Conservation (phyloP, 148 eudicot species). For the Vaccinium myrtillus region DNA sequence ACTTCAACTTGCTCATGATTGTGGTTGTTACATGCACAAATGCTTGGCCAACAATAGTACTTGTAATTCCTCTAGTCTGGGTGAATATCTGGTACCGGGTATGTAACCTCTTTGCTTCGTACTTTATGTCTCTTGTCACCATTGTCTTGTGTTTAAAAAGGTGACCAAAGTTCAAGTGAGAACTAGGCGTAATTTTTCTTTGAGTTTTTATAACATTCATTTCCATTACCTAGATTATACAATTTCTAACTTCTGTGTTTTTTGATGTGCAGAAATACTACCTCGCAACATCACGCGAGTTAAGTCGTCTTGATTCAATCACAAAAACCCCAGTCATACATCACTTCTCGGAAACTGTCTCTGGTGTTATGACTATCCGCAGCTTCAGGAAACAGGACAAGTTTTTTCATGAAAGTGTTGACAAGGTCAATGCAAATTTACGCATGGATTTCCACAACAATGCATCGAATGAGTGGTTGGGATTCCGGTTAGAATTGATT, state of each 20-base stretch:
- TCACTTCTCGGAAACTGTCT: slow-evolving; percentile 48
- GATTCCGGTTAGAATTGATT: slow-evolving; percentile 43
- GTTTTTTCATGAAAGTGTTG: slow-evolving; percentile 36
- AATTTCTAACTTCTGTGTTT: background rate
- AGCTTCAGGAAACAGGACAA: slow-evolving; percentile 38
- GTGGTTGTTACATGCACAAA: slow-evolving; percentile 43
- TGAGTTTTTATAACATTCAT: background rate
- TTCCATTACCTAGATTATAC: background rate
- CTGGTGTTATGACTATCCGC: slow-evolving; percentile 51
- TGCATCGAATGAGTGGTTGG: slow-evolving; percentile 49
- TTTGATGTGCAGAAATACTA: slow-evolving; percentile 36
- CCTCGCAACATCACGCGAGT: slow-evolving; percentile 44
- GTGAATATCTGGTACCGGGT: slow-evolving; percentile 49
- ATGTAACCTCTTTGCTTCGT: slow-evolving; percentile 1
- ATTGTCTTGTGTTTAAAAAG: background rate
- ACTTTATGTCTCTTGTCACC: background rate
- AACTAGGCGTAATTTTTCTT: background rate
- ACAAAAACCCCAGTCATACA: slow-evolving; percentile 51
- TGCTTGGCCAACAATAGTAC: slow-evolving; percentile 58
- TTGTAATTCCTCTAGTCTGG: slow-evolving; percentile 42
- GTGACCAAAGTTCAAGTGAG: background rate
- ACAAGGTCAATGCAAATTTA: slow-evolving; percentile 36
- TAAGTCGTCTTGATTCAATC: slow-evolving; percentile 40
- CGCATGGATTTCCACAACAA: slow-evolving; percentile 47
- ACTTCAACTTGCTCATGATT: slow-evolving; percentile 40